Evolutionary conservation across 2,329 filamentous ascomycete genomes (phyloP).

Genomic region (Dothideomycetidae sp.): DNA sequence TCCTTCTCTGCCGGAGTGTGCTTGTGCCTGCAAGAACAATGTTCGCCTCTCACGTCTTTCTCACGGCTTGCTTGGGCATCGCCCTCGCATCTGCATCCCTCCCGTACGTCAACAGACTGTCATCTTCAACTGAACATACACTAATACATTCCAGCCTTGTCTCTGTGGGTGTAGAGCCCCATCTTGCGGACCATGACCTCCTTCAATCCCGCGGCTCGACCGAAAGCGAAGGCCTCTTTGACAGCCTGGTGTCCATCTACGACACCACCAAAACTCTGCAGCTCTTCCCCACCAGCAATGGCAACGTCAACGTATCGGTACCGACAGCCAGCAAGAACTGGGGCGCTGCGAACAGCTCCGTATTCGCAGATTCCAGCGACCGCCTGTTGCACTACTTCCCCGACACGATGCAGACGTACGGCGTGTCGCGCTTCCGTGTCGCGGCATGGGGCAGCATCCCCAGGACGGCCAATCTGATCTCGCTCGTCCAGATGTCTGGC

Average conservation of each 20-base stretch:
- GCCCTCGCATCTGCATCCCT: too few relatives aligned
- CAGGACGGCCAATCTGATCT: conserved; percentile 9
- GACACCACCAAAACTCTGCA: not conserved
- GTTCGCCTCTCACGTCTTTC: too few relatives aligned
- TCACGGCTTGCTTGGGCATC: too few relatives aligned
- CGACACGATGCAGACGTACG: conserved; percentile 7
- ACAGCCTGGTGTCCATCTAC: not conserved
- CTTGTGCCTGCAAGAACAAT: too few relatives aligned
- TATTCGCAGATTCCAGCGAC: conserved; percentile 1
- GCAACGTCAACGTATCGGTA: not conserved
- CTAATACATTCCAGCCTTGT: too few relatives aligned
- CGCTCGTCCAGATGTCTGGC: conserved; percentile 7
- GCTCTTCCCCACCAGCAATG: not conserved
- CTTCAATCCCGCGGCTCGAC: too few relatives aligned
- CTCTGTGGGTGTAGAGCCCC: too few relatives aligned
- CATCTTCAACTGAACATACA: too few relatives aligned
- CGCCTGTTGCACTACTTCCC: conserved; percentile 12
- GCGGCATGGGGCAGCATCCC: conserved; percentile 11
- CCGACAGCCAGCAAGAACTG: not conserved
- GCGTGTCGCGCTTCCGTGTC: conserved; percentile 12
- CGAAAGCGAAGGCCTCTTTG: too few relatives aligned
- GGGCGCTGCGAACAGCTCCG: not conserved
- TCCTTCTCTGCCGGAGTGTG: too few relatives aligned
- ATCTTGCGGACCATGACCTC: too few relatives aligned
- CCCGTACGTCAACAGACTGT: too few relatives aligned